Evolutionary conservation across 2,329 filamentous ascomycete species (phyloP).

Genomic region (Zymoseptoria crescenta): DNA sequence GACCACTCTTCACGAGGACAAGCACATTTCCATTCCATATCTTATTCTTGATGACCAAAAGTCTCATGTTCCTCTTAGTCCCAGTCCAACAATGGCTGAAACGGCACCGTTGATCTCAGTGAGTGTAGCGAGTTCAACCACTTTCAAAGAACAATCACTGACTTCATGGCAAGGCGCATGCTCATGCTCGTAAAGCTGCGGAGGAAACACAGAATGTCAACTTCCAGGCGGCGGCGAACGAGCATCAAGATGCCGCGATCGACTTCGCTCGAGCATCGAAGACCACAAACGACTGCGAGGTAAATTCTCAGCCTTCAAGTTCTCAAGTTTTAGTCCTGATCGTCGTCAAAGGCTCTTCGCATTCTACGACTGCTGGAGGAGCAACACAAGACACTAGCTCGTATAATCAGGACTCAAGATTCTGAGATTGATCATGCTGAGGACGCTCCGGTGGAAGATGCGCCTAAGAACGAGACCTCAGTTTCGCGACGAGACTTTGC

Average conservation of each 20-base stretch:
- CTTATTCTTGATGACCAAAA: no score
- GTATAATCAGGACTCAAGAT: slow-evolving; percentile 64
- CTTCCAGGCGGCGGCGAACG: slow-evolving; percentile 73
- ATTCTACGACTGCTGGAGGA: slow-evolving; percentile 78
- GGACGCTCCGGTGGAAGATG: neutral
- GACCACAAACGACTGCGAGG: slow-evolving; percentile 56
- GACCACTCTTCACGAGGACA: neutral
- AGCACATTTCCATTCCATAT: neutral
- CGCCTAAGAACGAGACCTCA: slow-evolving; percentile 5
- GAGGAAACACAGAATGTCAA: slow-evolving; percentile 61
- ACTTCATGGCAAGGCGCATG: slow-evolving; percentile 57
- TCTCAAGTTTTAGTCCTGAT: neutral
- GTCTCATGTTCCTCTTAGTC: neutral
- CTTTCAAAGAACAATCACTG: slow-evolving; percentile 2
- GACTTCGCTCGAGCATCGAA: slow-evolving; percentile 81
- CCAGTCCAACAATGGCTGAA: slow-evolving; percentile 4
- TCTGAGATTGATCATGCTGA: slow-evolving; percentile 2
- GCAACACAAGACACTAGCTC: slow-evolving; percentile 77
- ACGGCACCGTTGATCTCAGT: slow-evolving; percentile 5
- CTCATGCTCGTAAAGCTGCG: slow-evolving; percentile 78
- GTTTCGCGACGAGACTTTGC: slow-evolving; percentile 41
- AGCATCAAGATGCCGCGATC: slow-evolving; percentile 79
- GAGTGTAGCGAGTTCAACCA: neutral
- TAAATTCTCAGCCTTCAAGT: slow-evolving; percentile 20
- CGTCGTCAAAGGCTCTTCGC: slow-evolving; percentile 60